Conservation (phyloP, 495 filamentous ascomycete genomes). For the Hamigera avellanea region DNA sequence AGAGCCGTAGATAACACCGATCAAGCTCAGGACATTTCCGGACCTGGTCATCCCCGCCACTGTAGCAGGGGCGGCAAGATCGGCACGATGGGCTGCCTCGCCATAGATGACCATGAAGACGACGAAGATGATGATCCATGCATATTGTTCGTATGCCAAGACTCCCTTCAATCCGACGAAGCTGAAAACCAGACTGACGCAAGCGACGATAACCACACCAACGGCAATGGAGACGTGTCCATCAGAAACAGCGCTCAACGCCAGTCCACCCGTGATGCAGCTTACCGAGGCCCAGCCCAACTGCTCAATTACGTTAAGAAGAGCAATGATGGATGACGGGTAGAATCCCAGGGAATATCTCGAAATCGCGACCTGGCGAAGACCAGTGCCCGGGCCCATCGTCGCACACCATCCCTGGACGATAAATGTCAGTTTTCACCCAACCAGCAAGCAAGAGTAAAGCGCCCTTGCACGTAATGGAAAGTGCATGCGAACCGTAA, state of each 20-base stretch:
- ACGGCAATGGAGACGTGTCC: conserved; percentile 24
- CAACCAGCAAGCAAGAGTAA: too few species aligned
- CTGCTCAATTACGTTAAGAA: conserved; percentile 37
- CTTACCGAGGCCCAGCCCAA: conserved; percentile 36
- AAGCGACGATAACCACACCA: conserved; percentile 35
- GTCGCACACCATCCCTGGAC: conserved; percentile 34
- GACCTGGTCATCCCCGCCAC: conserved; percentile 28
- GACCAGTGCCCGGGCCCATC: conserved; percentile 37
- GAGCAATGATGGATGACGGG: conserved; percentile 35
- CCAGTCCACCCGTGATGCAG: conserved; percentile 28
- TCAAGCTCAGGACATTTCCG: conserved; percentile 37
- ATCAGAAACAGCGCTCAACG: conserved; percentile 23
- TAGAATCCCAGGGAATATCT: conserved; percentile 47
- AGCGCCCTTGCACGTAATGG: conserved; percentile 10
- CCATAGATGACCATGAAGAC: conserved; percentile 49
- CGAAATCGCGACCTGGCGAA: conserved; percentile 41
- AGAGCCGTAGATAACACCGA: conserved; percentile 46
- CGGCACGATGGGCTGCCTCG: conserved; percentile 34
- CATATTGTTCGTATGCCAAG: conserved; percentile 48
- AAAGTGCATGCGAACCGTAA: conserved; percentile 29
- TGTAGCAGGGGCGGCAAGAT: conserved; percentile 25
- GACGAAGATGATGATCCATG: conserved; percentile 45
- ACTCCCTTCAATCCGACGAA: conserved; percentile 48
- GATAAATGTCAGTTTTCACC: conserved; percentile 8
- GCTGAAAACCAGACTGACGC: conserved; percentile 42